Evolutionary conservation across 768 basidiomycete genomes (phyloP).

Genomic region (Lepiota venenata): DNA sequence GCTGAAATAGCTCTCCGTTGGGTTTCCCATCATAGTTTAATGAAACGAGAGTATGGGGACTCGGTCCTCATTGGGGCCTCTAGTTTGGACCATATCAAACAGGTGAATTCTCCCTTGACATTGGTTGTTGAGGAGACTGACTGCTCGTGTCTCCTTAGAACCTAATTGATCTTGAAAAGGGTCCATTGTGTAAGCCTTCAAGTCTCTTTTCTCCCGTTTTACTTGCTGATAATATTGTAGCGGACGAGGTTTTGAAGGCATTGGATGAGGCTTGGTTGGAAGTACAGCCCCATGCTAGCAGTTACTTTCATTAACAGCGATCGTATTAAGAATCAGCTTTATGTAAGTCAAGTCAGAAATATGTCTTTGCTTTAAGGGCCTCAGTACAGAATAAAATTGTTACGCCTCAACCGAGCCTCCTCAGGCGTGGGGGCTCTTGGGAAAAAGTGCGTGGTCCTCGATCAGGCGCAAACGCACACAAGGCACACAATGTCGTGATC

Average conservation of each 20-base stretch:
- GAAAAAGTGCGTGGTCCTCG: too few relatives aligned
- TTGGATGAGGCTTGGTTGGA: conserved; percentile 50
- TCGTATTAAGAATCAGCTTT: too few relatives aligned
- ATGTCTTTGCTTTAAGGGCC: too few relatives aligned
- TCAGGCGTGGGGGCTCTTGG: too few relatives aligned
- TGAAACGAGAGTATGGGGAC: conserved; percentile 47
- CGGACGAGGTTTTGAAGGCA: conserved; percentile 47
- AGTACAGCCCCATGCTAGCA: conserved; percentile 36
- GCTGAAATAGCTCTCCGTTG: conserved; percentile 59
- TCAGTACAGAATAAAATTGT: too few relatives aligned
- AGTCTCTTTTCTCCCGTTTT: not conserved
- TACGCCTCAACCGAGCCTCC: too few relatives aligned
- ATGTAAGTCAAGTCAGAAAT: too few relatives aligned
- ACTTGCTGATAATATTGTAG: conserved; percentile 17
- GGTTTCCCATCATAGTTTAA: conserved; percentile 52
- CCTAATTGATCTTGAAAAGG: conserved; percentile 50
- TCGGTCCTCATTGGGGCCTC: conserved; percentile 63
- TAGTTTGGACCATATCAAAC: conserved; percentile 51
- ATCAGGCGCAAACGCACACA: too few relatives aligned
- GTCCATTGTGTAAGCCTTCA: conserved; percentile 42
- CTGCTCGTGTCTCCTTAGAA: conserved; percentile 27
- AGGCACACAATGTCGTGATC: too few relatives aligned
- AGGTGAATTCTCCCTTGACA: conserved; percentile 23
- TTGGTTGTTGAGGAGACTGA: not conserved
- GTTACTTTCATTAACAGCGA: conserved; percentile 26